phyloP scores from a whole-genome alignment of 2,329 filamentous ascomycete genomes.

The Stachybotrys elegans region DNA sequence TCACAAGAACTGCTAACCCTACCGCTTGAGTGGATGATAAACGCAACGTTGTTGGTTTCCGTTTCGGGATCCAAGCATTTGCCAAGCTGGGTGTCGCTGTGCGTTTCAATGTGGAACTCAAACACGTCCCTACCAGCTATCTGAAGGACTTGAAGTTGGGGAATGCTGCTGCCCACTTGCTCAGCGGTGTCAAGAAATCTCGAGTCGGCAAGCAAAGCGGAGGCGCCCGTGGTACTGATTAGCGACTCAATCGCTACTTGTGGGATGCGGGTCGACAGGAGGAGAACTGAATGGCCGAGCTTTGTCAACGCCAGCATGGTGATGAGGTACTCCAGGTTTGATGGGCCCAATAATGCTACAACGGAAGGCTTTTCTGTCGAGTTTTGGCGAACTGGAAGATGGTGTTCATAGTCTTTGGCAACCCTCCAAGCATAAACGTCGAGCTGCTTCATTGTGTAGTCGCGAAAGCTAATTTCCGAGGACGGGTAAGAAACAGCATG shows the following conservation, averaged over 20 bases:
- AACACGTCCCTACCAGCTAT: slow-evolving; percentile 20
- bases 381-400: slow-evolving; percentile 13
- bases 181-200: slow-evolving; percentile 15
- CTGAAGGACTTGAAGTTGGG: slow-evolving; percentile 15
- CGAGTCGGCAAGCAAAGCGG: slow-evolving; percentile 18
- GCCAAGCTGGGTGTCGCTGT: slow-evolving; percentile 23
- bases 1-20: slow-evolving; percentile 6
- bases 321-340: slow-evolving; percentile 50
- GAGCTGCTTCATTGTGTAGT: slow-evolving; percentile 41
- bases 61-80: slow-evolving; percentile 6
- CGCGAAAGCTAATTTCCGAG: slow-evolving; percentile 35
- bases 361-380: slow-evolving; percentile 24
- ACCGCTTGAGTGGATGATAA: slow-evolving; percentile 28
- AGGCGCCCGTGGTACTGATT: slow-evolving; percentile 17
- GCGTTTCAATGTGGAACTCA: slow-evolving; percentile 23
- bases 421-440: slow-evolving; percentile 30
- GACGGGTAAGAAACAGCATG: slow-evolving; percentile 37
- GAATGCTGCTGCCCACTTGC: slow-evolving; percentile 11
- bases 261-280: slow-evolving; percentile 29
- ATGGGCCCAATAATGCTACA: slow-evolving; percentile 46
- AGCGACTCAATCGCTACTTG: slow-evolving; percentile 24
- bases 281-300: slow-evolving; percentile 45
- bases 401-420: slow-evolving; percentile 17
- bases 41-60: slow-evolving; percentile 20
- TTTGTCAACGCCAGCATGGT: slow-evolving; percentile 48